A percentile compares a stretch with the other conserved stretches of the same genome.
Evolutionary conservation across 371 early-diverging fungal genomes (phyloP).

Genomic region (Nosema muscidifuracis): DNA sequence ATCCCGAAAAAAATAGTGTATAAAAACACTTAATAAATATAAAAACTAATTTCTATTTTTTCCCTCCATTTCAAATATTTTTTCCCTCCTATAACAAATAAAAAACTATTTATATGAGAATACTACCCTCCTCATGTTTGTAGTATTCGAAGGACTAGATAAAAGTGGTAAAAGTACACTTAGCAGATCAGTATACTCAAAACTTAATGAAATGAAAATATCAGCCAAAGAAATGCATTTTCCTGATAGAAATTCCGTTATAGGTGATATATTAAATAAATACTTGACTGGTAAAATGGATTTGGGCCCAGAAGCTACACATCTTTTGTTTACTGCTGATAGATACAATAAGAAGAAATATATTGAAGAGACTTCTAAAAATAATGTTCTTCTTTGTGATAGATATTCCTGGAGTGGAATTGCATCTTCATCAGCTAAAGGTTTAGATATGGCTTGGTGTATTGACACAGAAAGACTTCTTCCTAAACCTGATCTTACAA

Average conservation of each 20-base stretch:
- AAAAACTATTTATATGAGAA: neutral
- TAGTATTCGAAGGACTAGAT: slow-evolving; percentile 79
- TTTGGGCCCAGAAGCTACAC: slow-evolving; percentile 75
- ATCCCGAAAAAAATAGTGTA: no score
- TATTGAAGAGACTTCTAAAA: slow-evolving; percentile 22
- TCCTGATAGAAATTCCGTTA: slow-evolving; percentile 75
- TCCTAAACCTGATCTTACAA: slow-evolving; percentile 72
- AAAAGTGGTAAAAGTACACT: slow-evolving; percentile 88
- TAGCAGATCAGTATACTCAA: slow-evolving; percentile 66
- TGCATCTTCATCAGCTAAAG: slow-evolving; percentile 71
- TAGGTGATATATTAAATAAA: slow-evolving; percentile 78
- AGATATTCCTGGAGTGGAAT: slow-evolving; percentile 93
- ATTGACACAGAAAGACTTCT: slow-evolving; percentile 76
- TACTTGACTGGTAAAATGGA: slow-evolving; percentile 70
- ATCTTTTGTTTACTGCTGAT: slow-evolving; percentile 89
- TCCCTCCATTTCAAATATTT: neutral
- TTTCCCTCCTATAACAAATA: neutral
- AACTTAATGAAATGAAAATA: slow-evolving; percentile 66
- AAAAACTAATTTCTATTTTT: neutral
- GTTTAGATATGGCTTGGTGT: slow-evolving; percentile 78
- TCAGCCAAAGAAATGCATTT: slow-evolving; percentile 35
- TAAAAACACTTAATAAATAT: no score
- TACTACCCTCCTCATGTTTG: slow-evolving; percentile 41
- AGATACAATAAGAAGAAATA: slow-evolving; percentile 67
- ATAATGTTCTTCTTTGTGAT: slow-evolving; percentile 73